Percentiles rank a stretch among this genome's conserved stretches.
Conservation (phyloP, 805 yeast species). For the Candida sphagnicola region DNA sequence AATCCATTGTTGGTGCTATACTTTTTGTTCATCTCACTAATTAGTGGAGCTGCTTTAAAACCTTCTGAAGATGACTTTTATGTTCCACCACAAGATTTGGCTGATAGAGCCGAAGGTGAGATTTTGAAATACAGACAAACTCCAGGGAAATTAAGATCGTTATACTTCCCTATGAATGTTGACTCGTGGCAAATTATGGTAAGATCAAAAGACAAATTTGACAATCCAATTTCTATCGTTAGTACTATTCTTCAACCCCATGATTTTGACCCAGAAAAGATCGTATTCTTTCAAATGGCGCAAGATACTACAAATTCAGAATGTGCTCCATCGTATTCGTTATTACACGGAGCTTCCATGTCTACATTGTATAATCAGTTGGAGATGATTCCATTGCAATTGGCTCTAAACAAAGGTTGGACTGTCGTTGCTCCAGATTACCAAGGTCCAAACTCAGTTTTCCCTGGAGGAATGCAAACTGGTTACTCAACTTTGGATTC, state of each 20-base stretch:
- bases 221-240: conserved; percentile 13
- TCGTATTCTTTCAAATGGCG: conserved; percentile 18
- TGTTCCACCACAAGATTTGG: conserved; percentile 18
- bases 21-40: neutral
- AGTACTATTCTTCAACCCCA: conserved; percentile 18
- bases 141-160: conserved; percentile 15
- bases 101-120: conserved; percentile 16
- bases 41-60: neutral
- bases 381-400: conserved; percentile 12
- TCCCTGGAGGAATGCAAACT: conserved; percentile 16
- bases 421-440: conserved; percentile 17
- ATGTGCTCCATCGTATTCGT: conserved; percentile 20
- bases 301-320: conserved; percentile 15
- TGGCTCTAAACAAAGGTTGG: conserved; percentile 16
- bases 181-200: conserved; percentile 10
- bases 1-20: neutral
- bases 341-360: conserved; percentile 12
- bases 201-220: conserved; percentile 11
- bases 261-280: conserved; percentile 17
- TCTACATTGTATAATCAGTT: conserved; percentile 9
- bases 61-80: conserved; percentile 23
- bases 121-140: conserved; percentile 20
- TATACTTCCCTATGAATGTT: conserved; percentile 16
- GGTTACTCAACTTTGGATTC: conserved; percentile 17
- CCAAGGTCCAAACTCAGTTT: conserved; percentile 17